phyloP scores from a whole-genome alignment of 208 protist genomes.

The Wallacemonas rigidus region DNA sequence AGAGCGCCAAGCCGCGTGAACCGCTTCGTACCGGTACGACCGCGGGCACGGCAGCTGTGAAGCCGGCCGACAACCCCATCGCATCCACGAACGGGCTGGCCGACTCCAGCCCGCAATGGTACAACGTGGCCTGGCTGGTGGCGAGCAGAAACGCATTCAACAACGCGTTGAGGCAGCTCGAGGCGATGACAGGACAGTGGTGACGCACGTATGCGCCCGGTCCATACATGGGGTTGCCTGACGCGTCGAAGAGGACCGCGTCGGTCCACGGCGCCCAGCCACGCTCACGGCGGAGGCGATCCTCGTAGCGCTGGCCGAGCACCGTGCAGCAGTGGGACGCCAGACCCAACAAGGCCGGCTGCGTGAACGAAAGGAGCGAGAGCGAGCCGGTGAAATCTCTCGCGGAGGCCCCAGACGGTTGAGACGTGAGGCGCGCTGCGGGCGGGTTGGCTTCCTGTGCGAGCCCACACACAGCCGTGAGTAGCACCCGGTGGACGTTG shows the following conservation, averaged over 20 bases:
- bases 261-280: slow-evolving; percentile 64
- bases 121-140: slow-evolving; percentile 12
- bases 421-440: neutral
- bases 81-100: slow-evolving; percentile 23
- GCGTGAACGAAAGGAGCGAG: slow-evolving; percentile 28
- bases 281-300: slow-evolving; percentile 15
- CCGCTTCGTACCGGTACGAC: neutral
- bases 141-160: slow-evolving; percentile 59
- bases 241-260: slow-evolving; percentile 39
- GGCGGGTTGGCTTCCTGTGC: slow-evolving; percentile 3
- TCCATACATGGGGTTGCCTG: slow-evolving; percentile 35
- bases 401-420: neutral
- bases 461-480: neutral
- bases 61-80: slow-evolving; percentile 19
- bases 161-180: slow-evolving; percentile 34
- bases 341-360: slow-evolving; percentile 38
- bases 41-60: slow-evolving; percentile 5
- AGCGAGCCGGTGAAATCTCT: neutral
- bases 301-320: slow-evolving; percentile 33
- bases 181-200: slow-evolving; percentile 38
- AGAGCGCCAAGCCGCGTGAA: neutral
- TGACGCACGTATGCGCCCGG: slow-evolving; percentile 40
- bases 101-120: slow-evolving; percentile 22
- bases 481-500: slow-evolving; percentile 1
- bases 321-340: slow-evolving; percentile 18